These are phyloP conservation scores for Chalciporus pseudorubinellus DNA, from an alignment of 768 basidiomycete species.

Conservation along the genomic window DNA sequence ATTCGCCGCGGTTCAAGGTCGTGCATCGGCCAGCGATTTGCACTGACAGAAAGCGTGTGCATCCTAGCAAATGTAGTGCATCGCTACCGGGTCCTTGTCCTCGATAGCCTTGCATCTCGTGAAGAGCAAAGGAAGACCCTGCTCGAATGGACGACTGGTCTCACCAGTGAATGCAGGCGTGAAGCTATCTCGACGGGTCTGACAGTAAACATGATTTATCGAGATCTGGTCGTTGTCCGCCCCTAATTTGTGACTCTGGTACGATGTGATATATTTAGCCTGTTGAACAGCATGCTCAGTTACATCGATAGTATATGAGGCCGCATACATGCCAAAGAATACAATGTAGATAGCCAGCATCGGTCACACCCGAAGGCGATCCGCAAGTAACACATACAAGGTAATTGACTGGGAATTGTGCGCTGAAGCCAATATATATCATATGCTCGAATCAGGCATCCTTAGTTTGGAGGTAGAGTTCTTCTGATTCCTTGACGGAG, in stretches of 20 bases:
- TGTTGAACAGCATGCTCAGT: too few species aligned
- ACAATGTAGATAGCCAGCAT: too few species aligned
- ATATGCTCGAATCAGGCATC: background rate
- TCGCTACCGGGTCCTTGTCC: conserved; percentile 40
- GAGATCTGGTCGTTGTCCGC: background rate
- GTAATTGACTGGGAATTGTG: too few species aligned
- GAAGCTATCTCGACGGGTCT: conserved; percentile 18
- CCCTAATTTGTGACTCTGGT: background rate
- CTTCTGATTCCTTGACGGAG: conserved; percentile 11
- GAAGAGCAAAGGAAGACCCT: conserved; percentile 35
- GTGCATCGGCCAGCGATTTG: conserved; percentile 52
- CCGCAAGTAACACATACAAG: background rate
- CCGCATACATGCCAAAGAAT: background rate
- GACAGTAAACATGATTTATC: background rate
- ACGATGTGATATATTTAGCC: background rate
- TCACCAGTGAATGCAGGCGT: conserved; percentile 34
- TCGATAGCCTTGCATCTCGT: conserved; percentile 33
- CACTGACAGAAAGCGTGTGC: conserved; percentile 40
- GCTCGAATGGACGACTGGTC: conserved; percentile 36
- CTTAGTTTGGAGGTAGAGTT: background rate
- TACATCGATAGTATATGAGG: too few species aligned
- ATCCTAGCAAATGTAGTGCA: conserved; percentile 44
- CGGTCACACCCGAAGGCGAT: background rate
- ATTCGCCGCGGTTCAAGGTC: conserved; percentile 45
- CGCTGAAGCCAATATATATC: background rate